Base-by-base conservation (phyloP, 805 yeast species). In the Suhomyces xylopsoci region DNA sequence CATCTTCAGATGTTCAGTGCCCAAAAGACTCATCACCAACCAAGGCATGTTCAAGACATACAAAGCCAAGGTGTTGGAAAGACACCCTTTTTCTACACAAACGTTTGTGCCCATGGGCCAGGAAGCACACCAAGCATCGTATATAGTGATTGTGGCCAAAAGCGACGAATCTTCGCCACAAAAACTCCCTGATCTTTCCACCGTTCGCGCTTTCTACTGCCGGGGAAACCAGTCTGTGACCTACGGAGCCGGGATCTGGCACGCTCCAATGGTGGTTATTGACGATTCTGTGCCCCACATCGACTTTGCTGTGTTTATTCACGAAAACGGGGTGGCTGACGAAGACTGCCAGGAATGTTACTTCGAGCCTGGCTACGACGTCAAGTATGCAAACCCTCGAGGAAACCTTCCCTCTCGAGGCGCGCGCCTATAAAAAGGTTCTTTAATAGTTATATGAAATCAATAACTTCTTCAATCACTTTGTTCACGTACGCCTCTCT, bases 241-340 rank as follows among this genome's bases (percentile, higher is more conserved):
- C 0, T 91, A 91, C 66, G 96, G 91, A 0, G 81, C 80, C 10
- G 90, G 87, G 0, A 81, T 86, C 4, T 92, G 98, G 98, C 98
- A 92, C 66, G 96, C 97, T 0, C 97, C 98, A 3, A 92, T 92
- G 98, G 86, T 93, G 20, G 93, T 90, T 1, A 67, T 90, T 8
- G 86, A 84, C 32, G 82, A 80, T 24, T 71, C 73, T 4, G 70
- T 85, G 12, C 65, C 70, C 0, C 66, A 72, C 52, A 67, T 75
- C 25, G 97, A 93, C 63, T 93, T 92, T 70, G 92, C 90, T 2
- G 97, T 93, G n/a, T 71, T 91, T 50, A 85, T 90, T 30, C 87
- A 87, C 64, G 97, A 92, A 61, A 89, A 88, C 58, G 93, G 90
- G 1, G 84, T 88, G 5, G 76, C 84, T 0, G 81, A 81, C 1